Conservation (phyloP, 140 eudicot species). For the Ambrosia hybrid region DNA sequence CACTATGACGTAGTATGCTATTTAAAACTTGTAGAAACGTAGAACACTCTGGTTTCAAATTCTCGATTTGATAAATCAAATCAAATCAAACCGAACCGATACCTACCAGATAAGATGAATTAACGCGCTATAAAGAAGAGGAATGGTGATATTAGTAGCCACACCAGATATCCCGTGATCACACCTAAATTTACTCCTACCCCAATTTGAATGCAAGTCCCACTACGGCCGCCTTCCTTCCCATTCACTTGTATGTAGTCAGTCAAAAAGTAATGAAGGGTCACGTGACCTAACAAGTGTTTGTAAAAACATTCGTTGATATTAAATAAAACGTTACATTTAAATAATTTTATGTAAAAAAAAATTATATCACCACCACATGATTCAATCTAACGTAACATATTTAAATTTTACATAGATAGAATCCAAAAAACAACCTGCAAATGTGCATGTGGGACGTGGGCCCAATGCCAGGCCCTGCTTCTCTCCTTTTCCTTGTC, state of each 20-base stretch:
- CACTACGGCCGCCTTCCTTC: slow-evolving; percentile 28
- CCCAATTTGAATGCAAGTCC: slow-evolving; percentile 34
- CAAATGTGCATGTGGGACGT: slow-evolving; percentile 39
- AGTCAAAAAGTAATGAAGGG: slow-evolving; percentile 19
- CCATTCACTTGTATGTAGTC: slow-evolving; percentile 9
- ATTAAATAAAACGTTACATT: background rate
- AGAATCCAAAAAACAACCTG: slow-evolving; percentile 28
- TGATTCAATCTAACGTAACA: background rate
- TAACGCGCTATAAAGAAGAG: slow-evolving; percentile 1
- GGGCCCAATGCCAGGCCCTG: slow-evolving; percentile 25
- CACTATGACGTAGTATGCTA: background rate
- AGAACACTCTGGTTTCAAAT: background rate
- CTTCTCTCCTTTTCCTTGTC: slow-evolving; percentile 25
- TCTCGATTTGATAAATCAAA: background rate
- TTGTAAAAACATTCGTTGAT: background rate
- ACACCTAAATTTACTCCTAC: slow-evolving; percentile 24
- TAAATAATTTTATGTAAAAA: background rate
- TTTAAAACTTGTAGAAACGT: no score
- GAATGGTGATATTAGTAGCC: slow-evolving; percentile 25
- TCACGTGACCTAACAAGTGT: slow-evolving; percentile 26
- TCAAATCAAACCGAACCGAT: background rate
- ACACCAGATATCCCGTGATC: slow-evolving; percentile 35
- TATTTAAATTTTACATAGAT: slow-evolving; percentile 4
- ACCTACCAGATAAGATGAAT: background rate
- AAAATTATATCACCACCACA: background rate